Percentiles rank a stretch among this genome's conserved stretches.
These are phyloP conservation scores for Cystoisospora suis DNA, from an alignment of 169 alveolate genomes.

Conservation along the genomic window DNA sequence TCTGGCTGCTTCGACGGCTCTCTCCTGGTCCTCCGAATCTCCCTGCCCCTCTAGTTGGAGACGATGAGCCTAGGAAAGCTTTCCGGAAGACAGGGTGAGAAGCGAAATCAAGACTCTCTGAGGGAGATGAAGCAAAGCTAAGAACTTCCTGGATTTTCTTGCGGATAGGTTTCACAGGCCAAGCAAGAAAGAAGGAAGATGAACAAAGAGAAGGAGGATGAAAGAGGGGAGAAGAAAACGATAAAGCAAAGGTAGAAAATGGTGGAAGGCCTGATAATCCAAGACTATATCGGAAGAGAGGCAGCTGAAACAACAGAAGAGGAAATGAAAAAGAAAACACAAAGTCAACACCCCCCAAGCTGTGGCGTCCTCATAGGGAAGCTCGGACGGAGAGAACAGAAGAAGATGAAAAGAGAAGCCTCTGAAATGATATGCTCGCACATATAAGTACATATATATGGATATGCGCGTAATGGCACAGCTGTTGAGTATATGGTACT, in stretches of 20 bases:
- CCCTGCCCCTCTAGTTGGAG: too few relatives aligned
- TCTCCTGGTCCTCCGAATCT: too few relatives aligned
- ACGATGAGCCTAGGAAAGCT: neutral
- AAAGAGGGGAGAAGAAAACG: neutral
- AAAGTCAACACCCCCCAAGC: too few relatives aligned
- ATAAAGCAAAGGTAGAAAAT: neutral
- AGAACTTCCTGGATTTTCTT: neutral
- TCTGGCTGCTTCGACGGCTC: too few relatives aligned
- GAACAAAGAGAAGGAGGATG: neutral
- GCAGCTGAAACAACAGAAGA: neutral
- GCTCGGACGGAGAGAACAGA: too few relatives aligned
- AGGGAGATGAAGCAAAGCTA: neutral
- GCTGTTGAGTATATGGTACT: too few relatives aligned
- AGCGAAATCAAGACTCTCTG: constrained; percentile 7
- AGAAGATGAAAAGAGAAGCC: too few relatives aligned
- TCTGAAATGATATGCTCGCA: too few relatives aligned
- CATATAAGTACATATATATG: too few relatives aligned
- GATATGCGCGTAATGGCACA: too few relatives aligned
- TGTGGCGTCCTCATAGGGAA: too few relatives aligned
- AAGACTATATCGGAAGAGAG: neutral
- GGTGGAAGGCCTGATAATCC: neutral
- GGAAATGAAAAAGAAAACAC: neutral
- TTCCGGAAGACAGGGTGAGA: neutral
- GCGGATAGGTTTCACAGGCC: neutral
- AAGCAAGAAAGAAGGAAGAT: neutral